Base-by-base conservation (phyloP, 805 yeast species). In the Saccharomyces cerevisiae region DNA sequence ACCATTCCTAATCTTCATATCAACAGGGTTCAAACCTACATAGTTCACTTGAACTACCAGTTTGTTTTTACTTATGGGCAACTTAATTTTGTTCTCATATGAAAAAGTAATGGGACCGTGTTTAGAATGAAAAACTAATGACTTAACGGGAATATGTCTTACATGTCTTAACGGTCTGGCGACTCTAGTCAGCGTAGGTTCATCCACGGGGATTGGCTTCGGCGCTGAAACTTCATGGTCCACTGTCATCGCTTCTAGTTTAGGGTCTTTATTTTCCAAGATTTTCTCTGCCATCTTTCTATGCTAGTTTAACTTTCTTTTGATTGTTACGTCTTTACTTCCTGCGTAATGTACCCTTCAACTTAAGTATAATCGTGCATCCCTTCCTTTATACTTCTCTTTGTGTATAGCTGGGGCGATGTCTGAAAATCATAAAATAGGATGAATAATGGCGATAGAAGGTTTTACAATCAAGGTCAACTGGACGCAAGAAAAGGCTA, bases 11-110 rank as follows among this genome's bases (percentile, higher is more conserved):
- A 85, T 79, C 55, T 83, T 76, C 59, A 83, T 62, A 63, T 87
- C 95, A 50, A 79, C 74, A 2, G 92, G 87, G 61, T 83, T 84
- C 41, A 87, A 70, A 1, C 85, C 80, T 1, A 81, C 83, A 54
- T 79, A 79, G 48, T 73, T 72, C 26, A 85, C 81, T 59, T 83
- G 79, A 11, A 87, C 81, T 22, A 86, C 72, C 4, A 86, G 62
- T 51, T 76, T 75, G 60, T 74, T 73, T 30, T 73, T 64, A 6
- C 74, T 69, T 49, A 82, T 69, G 2, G 85, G 87, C 24, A 76
- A 62, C 29, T 75, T 75, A 49, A 79, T 74, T 46, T 75, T 76
- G 59, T 79, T 77, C 58, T 79, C 79, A 64, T 82, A 83, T 36
- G 81, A 79, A 61, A 83, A 74, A 17, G 64, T 66, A 14, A 74